These are phyloP conservation scores for Hibiscus syriacus DNA, from an alignment of 345 rosid genomes.

Conservation along the genomic window DNA sequence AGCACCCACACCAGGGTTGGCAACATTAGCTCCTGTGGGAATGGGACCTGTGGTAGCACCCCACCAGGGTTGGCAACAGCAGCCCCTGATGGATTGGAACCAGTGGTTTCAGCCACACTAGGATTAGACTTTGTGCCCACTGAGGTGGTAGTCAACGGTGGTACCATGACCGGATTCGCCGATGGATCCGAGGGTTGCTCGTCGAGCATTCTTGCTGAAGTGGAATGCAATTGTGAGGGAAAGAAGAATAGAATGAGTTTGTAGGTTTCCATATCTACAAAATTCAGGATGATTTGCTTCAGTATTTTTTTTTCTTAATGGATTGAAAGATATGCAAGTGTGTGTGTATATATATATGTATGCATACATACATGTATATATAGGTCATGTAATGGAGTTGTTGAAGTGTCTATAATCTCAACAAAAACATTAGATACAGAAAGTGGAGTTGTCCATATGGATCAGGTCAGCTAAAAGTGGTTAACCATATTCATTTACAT, in stretches of 20 bases:
- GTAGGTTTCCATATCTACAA: constrained; percentile 1
- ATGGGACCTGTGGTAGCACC: no score
- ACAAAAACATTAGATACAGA: neutral
- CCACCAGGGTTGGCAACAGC: no score
- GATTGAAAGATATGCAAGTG: neutral
- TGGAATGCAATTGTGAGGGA: constrained; percentile 8
- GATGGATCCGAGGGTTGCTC: neutral
- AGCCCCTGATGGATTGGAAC: constrained; percentile 5
- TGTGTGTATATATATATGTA: neutral
- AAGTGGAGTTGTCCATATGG: neutral
- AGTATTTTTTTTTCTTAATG: neutral
- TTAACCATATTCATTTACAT: no score
- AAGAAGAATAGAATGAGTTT: constrained; percentile 7
- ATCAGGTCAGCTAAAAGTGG: neutral
- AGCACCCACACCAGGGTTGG: constrained; percentile 6
- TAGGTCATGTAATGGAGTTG: no score
- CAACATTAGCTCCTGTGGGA: no score
- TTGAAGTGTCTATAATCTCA: neutral
- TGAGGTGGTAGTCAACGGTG: neutral
- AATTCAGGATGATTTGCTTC: neutral
- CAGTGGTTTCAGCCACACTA: constrained; percentile 12
- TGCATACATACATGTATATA: no score
- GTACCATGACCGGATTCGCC: neutral
- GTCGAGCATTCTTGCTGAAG: constrained; percentile 11
- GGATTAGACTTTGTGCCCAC: neutral